Conservation (phyloP, 768 basidiomycete species). For the Terana coerulea region DNA sequence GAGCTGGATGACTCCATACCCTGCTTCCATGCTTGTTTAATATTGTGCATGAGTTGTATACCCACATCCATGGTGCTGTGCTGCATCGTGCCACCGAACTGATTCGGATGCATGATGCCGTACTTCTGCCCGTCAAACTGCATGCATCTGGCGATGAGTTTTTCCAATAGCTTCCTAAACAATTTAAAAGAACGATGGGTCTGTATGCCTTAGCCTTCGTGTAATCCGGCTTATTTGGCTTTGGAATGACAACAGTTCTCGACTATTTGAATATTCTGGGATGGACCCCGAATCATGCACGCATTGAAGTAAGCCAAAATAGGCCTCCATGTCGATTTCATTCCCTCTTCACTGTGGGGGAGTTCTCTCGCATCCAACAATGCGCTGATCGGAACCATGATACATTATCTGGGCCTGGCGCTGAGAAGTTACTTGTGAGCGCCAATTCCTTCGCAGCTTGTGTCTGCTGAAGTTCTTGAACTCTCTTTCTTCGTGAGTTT, state of each 20-base stretch:
- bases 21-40: neutral
- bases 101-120: slow-evolving; percentile 12
- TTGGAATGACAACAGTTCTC: slow-evolving; percentile 18
- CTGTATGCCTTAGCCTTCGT: slow-evolving; percentile 21
- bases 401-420: no score
- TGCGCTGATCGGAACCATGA: no score
- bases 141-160: slow-evolving; percentile 15
- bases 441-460: no score
- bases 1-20: slow-evolving; percentile 3
- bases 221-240: slow-evolving; percentile 22
- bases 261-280: slow-evolving; percentile 12
- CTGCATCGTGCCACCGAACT: slow-evolving; percentile 16
- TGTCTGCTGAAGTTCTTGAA: no score
- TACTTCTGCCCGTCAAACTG: slow-evolving; percentile 13
- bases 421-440: no score
- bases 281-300: slow-evolving; percentile 9
- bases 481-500: no score
- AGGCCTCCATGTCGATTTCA: no score
- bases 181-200: slow-evolving; percentile 23
- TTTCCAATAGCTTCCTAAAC: slow-evolving; percentile 22
- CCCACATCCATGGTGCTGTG: slow-evolving; percentile 19
- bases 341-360: no score
- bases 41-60: slow-evolving; percentile 9
- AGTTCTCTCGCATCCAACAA: no score
- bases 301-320: no score